These are phyloP conservation scores for Trichosporon inkin DNA, from an alignment of 1,284 basidiomycete species.

Conservation along the genomic window DNA sequence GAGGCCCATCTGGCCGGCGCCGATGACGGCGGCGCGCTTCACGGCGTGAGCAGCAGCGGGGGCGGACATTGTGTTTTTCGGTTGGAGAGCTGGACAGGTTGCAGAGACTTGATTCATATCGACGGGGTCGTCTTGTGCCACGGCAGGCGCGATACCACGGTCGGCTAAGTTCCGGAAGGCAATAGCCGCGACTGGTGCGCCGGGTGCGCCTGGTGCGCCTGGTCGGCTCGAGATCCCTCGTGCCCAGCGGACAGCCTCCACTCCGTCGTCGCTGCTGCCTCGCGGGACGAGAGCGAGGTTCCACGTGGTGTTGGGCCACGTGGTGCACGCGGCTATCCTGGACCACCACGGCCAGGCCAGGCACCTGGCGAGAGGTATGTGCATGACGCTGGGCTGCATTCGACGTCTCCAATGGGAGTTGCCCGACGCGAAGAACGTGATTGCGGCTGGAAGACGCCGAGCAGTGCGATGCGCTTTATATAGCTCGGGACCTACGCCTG, in stretches of 20 bases:
- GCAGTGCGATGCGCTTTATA: too few relatives aligned
- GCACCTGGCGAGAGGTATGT: too few relatives aligned
- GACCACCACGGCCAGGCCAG: too few relatives aligned
- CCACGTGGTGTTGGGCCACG: too few relatives aligned
- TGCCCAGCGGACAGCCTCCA: background rate
- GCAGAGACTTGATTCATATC: too few relatives aligned
- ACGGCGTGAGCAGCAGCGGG: slow-evolving; percentile 19
- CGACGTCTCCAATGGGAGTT: too few relatives aligned
- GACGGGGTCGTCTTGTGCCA: too few relatives aligned
- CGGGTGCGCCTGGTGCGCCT: background rate
- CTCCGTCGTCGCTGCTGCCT: background rate
- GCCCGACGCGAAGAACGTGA: too few relatives aligned
- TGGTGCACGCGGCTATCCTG: too few relatives aligned
- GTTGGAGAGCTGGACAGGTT: background rate
- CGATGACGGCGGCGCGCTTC: slow-evolving; percentile 41
- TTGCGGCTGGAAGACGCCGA: too few relatives aligned
- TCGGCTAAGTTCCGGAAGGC: slow-evolving; percentile 1
- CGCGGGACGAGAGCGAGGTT: background rate
- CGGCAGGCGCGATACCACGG: background rate
- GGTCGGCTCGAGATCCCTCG: background rate
- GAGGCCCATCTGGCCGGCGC: slow-evolving; percentile 48
- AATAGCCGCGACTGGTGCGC: background rate
- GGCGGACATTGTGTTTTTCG: background rate
- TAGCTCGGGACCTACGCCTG: too few relatives aligned
- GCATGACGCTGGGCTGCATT: too few relatives aligned